Evolutionary conservation across 176 grass and related monocot genomes (phyloP).

Genomic region (Musa schizocarpa): DNA sequence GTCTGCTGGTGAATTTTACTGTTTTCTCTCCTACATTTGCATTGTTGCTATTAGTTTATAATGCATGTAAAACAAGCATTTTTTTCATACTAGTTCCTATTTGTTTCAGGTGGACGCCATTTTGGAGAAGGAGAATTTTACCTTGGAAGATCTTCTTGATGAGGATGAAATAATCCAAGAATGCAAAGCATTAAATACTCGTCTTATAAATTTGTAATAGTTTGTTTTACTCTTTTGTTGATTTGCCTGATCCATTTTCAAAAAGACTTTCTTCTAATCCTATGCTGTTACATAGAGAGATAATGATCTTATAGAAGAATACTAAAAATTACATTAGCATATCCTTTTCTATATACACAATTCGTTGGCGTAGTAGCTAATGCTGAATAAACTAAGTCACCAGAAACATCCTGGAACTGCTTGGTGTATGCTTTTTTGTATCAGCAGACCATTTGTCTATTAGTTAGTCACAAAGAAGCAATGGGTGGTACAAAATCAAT

Average conservation of each 20-base stretch:
- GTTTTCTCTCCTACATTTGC: neutral
- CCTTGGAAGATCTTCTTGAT: slow-evolving; percentile 84
- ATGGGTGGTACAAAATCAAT: too few relatives aligned
- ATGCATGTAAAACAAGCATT: neutral
- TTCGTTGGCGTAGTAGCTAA: too few relatives aligned
- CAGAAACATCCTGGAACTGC: too few relatives aligned
- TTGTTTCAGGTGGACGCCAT: slow-evolving; percentile 92
- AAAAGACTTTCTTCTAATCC: neutral
- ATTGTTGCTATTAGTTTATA: neutral
- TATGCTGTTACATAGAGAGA: neutral
- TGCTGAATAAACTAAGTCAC: too few relatives aligned
- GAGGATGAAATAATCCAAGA: slow-evolving; percentile 99
- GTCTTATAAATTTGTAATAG: slow-evolving; percentile 92
- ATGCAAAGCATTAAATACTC: slow-evolving; percentile 87
- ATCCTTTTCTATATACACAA: too few relatives aligned
- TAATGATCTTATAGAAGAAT: too few relatives aligned
- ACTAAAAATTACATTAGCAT: too few relatives aligned
- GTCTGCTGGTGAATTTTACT: neutral
- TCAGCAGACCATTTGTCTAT: too few relatives aligned
- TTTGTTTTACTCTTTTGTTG: slow-evolving; percentile 20
- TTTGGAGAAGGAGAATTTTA: slow-evolving; percentile 89
- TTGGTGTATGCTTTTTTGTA: too few relatives aligned
- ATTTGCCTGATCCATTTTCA: slow-evolving; percentile 9
- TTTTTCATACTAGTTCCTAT: neutral
- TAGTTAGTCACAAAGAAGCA: too few relatives aligned